Conservation (phyloP, 257 asterid genomes). For the Galeopsis tetrahit region DNA sequence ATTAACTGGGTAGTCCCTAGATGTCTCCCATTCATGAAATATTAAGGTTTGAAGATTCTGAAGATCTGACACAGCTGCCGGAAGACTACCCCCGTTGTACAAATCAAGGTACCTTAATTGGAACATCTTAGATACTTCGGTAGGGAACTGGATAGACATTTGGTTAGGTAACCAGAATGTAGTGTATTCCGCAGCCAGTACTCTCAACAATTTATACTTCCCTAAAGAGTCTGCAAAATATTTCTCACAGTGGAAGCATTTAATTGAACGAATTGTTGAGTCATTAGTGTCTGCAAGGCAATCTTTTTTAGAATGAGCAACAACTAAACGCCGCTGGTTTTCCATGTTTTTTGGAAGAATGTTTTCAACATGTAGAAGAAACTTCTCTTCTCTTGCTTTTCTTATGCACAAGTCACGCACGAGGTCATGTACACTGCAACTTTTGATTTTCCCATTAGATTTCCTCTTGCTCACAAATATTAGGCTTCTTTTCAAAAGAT, state of each 20-base stretch:
- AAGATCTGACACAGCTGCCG: background rate
- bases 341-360: background rate
- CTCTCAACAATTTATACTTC: constrained; percentile 3
- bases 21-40: background rate
- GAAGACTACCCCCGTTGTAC: background rate
- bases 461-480: constrained; percentile 25
- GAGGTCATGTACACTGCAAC: constrained; percentile 32
- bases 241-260: background rate
- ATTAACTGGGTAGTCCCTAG: background rate
- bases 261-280: background rate
- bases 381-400: constrained; percentile 18
- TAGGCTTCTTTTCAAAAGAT: constrained; percentile 33
- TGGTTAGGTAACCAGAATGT: background rate
- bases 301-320: background rate
- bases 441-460: constrained; percentile 24
- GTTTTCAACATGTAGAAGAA: background rate
- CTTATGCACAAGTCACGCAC: constrained; percentile 30
- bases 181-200: background rate
- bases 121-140: background rate
- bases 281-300: background rate
- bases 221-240: background rate
- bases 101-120: background rate
- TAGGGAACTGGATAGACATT: background rate
- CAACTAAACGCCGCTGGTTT: background rate
- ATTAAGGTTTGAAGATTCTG: constrained; percentile 5